Conservation (phyloP, 2,329 filamentous ascomycete species). For the Pseudophaeomoniella oleicola region DNA sequence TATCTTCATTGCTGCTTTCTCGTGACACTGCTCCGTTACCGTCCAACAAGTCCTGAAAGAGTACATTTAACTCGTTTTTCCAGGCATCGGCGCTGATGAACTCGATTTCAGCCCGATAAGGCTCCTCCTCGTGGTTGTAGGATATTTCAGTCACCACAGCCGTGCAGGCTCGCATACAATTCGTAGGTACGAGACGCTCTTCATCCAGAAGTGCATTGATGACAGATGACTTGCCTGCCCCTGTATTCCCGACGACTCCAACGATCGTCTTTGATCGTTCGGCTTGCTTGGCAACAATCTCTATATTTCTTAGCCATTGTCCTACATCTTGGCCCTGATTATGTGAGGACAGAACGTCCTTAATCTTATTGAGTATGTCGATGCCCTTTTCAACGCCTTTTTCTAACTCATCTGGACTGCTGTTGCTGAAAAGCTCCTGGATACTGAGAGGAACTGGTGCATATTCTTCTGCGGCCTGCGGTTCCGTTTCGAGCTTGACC, state of each 20-base stretch:
- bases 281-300: slow-evolving; percentile 24
- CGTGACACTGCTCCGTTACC: slow-evolving; percentile 21
- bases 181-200: slow-evolving; percentile 40
- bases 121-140: slow-evolving; percentile 33
- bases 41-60: slow-evolving; percentile 35
- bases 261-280: slow-evolving; percentile 23
- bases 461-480: too few species aligned
- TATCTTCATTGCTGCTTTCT: slow-evolving; percentile 26
- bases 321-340: slow-evolving; percentile 16
- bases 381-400: slow-evolving; percentile 22
- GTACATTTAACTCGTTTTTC: slow-evolving; percentile 33
- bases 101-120: slow-evolving; percentile 42
- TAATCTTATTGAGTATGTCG: slow-evolving; percentile 20
- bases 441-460: too few species aligned
- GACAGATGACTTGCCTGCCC: slow-evolving; percentile 46
- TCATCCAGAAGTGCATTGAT: slow-evolving; percentile 51
- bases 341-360: slow-evolving; percentile 15
- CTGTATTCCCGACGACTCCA: slow-evolving; percentile 47
- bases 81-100: slow-evolving; percentile 41
- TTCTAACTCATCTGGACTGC: slow-evolving; percentile 11
- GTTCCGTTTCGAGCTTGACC: too few species aligned
- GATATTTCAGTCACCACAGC: slow-evolving; percentile 46
- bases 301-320: slow-evolving; percentile 27
- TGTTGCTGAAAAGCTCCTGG: too few species aligned
- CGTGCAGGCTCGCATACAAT: slow-evolving; percentile 48